Conservation (phyloP, 208 protist genomes). For the Spironucleus salmonicida region DNA sequence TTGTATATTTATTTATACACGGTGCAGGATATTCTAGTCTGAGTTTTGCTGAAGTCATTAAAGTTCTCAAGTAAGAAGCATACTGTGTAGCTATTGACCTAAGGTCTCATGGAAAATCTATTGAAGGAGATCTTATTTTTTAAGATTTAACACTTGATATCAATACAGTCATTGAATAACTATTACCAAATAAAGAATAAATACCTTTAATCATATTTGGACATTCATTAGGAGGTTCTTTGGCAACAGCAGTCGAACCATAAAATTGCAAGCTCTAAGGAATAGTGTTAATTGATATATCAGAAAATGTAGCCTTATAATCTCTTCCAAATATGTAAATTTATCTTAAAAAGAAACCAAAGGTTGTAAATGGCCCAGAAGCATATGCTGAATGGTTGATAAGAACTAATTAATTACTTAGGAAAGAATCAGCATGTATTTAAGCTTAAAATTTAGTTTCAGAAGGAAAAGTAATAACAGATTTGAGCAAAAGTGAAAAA, state of each 20-base stretch:
- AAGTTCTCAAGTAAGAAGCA: not conserved
- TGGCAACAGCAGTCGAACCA: no score
- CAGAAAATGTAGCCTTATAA: no score
- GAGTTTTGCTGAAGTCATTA: not conserved
- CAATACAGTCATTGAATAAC: no score
- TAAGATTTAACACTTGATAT: no score
- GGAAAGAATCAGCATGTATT: no score
- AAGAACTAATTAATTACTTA: not conserved
- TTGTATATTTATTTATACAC: slow-evolving; percentile 13
- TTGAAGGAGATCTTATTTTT: no score
- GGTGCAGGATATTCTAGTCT: slow-evolving; percentile 25
- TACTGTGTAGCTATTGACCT: not conserved
- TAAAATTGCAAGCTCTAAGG: no score
- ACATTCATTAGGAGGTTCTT: no score
- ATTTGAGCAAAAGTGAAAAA: not conserved
- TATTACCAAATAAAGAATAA: no score
- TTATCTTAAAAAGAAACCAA: not conserved
- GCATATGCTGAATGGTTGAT: not conserved
- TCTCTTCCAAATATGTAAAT: slow-evolving; percentile 10
- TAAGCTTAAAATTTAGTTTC: not conserved
- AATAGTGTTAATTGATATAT: no score
- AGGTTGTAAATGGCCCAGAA: no score
- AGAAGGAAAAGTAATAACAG: not conserved
- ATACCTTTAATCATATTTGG: no score
- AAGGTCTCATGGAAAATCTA: not conserved